Percentiles rank a stretch among this genome's conserved stretches.
Evolutionary conservation across 2,329 filamentous ascomycete genomes (phyloP).

Genomic region (Fusarium nelsonii): DNA sequence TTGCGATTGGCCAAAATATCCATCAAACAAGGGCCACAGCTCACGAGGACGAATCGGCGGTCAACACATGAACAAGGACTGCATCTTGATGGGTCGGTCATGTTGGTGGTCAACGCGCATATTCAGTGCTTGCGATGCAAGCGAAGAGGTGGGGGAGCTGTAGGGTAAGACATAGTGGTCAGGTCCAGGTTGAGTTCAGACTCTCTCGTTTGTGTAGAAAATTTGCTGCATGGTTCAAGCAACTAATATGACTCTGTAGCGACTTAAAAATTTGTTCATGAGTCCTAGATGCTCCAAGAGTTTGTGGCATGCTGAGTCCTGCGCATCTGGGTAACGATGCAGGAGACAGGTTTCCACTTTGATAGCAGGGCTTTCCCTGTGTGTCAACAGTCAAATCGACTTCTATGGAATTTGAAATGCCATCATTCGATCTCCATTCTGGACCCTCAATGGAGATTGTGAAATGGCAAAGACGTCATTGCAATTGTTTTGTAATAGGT

Average conservation of each 20-base stretch:
- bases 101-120: constrained; percentile 33
- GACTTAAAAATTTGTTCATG: constrained; percentile 6
- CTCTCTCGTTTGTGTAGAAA: constrained; percentile 24
- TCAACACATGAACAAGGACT: constrained; percentile 42
- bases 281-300: constrained; percentile 8
- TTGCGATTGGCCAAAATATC: constrained; percentile 35
- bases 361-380: constrained; percentile 11
- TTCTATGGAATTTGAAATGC: constrained; percentile 3
- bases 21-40: constrained; percentile 26
- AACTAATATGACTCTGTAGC: constrained; percentile 9
- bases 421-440: neutral
- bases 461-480: constrained; percentile 1
- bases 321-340: neutral
- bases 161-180: constrained; percentile 24
- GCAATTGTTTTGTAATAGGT: constrained; percentile 4
- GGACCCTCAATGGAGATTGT: neutral
- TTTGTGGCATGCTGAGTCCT: constrained; percentile 17
- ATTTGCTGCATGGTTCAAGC: constrained; percentile 7
- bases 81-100: constrained; percentile 40
- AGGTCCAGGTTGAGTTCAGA: constrained; percentile 4
- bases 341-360: constrained; percentile 5
- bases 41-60: constrained; percentile 37
- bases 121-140: constrained; percentile 28
- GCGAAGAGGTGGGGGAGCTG: constrained; percentile 23
- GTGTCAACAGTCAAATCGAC: neutral